A percentile compares a stretch with the other conserved stretches of the same genome.
These are phyloP conservation scores for Pleurotus djamor DNA, from an alignment of 768 basidiomycete species.

Conservation along the genomic window DNA sequence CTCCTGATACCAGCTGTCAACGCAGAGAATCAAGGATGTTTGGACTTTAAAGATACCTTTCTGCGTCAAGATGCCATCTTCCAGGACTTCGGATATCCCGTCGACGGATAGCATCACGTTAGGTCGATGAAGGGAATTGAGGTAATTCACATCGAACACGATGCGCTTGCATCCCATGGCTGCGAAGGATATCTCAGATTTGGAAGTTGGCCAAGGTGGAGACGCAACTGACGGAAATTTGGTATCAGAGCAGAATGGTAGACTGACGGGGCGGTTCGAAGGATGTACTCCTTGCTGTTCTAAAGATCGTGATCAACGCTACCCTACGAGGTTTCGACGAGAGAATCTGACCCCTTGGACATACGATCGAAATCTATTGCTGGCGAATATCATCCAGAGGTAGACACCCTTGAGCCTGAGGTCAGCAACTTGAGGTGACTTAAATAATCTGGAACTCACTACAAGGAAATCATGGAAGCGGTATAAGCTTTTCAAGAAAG, in stretches of 20 bases:
- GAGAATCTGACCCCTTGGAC: neutral
- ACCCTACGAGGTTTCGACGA: neutral
- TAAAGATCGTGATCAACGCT: conserved; percentile 8
- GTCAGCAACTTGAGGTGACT: neutral
- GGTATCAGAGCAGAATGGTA: conserved; percentile 48
- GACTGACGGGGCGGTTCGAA: conserved; percentile 36
- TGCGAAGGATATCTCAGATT: conserved; percentile 12
- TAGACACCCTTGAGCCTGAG: conserved; percentile 4
- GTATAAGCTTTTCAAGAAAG: conserved; percentile 24
- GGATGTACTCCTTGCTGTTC: conserved; percentile 31
- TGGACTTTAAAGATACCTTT: conserved; percentile 23
- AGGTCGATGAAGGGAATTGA: conserved; percentile 37
- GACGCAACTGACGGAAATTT: conserved; percentile 34
- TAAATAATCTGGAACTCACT: neutral
- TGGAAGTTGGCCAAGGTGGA: neutral
- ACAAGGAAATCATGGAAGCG: conserved; percentile 11
- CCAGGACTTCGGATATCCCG: conserved; percentile 32
- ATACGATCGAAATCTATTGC: neutral
- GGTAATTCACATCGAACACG: conserved; percentile 46
- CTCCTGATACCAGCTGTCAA: neutral
- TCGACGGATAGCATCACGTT: conserved; percentile 46
- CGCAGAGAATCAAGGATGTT: neutral
- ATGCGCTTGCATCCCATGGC: conserved; percentile 55
- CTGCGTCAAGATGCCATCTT: conserved; percentile 40
- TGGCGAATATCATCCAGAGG: conserved; percentile 1